Percentiles rank a stretch among this genome's conserved stretches.
These are phyloP conservation scores for Pilasporangium apinafurcum DNA, from an alignment of 352 stramenopile genomes.

Conservation along the genomic window DNA sequence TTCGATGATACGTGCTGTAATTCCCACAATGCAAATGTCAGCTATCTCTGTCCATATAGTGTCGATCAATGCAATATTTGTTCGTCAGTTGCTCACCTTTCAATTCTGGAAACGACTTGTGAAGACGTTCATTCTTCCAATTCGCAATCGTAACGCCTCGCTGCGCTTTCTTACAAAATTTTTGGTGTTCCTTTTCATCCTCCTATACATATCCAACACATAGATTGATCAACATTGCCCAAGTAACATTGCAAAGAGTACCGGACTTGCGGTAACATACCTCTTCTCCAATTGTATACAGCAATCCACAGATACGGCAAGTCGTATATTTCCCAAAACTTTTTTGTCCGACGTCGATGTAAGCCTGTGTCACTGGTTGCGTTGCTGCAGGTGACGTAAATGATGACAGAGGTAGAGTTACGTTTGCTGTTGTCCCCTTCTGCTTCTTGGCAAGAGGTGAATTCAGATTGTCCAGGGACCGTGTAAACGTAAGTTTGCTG, in stretches of 20 bases:
- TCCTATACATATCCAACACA: slow-evolving; percentile 15
- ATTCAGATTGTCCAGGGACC: slow-evolving; percentile 5
- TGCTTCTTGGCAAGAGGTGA: slow-evolving; percentile 2
- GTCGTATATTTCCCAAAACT: slow-evolving; percentile 57
- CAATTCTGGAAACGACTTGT: slow-evolving; percentile 34
- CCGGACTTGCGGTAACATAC: slow-evolving; percentile 13
- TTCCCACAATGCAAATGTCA: too few species aligned
- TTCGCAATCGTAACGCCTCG: slow-evolving; percentile 45
- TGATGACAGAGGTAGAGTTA: background rate
- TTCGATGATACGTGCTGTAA: slow-evolving; percentile 50
- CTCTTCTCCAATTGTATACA: slow-evolving; percentile 70
- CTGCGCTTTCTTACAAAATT: slow-evolving; percentile 41
- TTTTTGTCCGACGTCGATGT: slow-evolving; percentile 73
- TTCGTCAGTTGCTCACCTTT: slow-evolving; percentile 11
- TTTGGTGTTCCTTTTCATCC: slow-evolving; percentile 63
- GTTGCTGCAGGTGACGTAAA: slow-evolving; percentile 5
- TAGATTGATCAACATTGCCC: background rate
- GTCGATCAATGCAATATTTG: too few species aligned
- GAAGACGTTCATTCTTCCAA: slow-evolving; percentile 60
- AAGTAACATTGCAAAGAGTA: background rate
- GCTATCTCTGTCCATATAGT: too few species aligned
- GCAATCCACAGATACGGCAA: slow-evolving; percentile 48
- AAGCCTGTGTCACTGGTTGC: slow-evolving; percentile 33
- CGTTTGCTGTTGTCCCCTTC: background rate
- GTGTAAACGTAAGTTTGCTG: slow-evolving; percentile 11